Percentiles rank a stretch among this genome's conserved stretches.
phyloP scores from a whole-genome alignment of 2,329 filamentous ascomycete species.

The Colletotrichum sp. region DNA sequence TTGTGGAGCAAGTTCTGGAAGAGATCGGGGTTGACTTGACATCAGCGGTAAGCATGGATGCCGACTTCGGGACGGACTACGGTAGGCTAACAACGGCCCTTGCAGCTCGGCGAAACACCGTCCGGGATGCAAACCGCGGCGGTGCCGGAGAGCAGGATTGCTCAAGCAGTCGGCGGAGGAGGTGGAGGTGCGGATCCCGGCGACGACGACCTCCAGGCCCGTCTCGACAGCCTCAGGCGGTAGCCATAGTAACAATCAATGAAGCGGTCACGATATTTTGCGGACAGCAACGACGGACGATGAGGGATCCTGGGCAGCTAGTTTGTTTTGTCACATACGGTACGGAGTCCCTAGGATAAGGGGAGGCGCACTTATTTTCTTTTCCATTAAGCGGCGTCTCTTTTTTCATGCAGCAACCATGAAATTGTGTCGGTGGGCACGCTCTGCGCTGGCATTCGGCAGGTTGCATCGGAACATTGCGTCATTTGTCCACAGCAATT shows the following conservation, averaged over 20 bases:
- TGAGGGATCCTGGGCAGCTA: not conserved
- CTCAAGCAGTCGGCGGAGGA: constrained; percentile 79
- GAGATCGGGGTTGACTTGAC: constrained; percentile 96
- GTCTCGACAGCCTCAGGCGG: constrained; percentile 83
- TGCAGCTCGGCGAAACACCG: constrained; percentile 89
- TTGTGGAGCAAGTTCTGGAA: constrained; percentile 94
- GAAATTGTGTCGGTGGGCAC: not conserved
- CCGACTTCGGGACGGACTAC: not conserved
- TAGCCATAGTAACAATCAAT: constrained; percentile 28
- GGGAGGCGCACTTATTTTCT: constrained; percentile 12
- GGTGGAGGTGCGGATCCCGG: constrained; percentile 66
- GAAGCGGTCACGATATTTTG: not conserved
- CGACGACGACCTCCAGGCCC: constrained; percentile 94
- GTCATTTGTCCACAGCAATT: not conserved
- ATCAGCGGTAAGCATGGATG: constrained; percentile 71
- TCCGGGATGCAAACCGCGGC: constrained; percentile 78
- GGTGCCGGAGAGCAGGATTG: constrained; percentile 77
- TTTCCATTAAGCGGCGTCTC: not conserved
- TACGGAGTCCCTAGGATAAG: constrained; percentile 1
- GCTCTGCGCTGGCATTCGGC: not conserved
- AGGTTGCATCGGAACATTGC: constrained; percentile 8
- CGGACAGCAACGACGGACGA: not conserved
- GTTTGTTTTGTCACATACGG: constrained; percentile 15
- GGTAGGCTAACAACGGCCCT: constrained; percentile 27
- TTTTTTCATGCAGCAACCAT: not conserved